Conservation (phyloP, 2,329 filamentous ascomycete species). For the Orbilia quercus region DNA sequence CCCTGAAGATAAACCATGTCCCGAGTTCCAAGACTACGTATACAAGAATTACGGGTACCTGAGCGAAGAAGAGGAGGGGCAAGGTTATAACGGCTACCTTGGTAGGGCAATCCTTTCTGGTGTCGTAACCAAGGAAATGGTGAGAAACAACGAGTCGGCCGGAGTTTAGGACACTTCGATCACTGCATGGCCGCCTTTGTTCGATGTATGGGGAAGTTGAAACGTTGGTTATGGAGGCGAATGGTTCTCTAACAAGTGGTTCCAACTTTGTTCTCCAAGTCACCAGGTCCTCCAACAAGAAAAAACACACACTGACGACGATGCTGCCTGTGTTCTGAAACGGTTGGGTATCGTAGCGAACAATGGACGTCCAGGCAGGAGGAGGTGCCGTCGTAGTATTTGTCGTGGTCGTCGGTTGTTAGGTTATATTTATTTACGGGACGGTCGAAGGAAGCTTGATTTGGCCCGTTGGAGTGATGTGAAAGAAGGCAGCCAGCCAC, state of each 20-base stretch:
- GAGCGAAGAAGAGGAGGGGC: slow-evolving; percentile 3
- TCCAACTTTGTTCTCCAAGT: slow-evolving; percentile 27
- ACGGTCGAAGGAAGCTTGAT: neutral
- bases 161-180: slow-evolving; percentile 27
- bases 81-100: slow-evolving; percentile 33
- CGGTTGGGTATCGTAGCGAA: slow-evolving; percentile 24
- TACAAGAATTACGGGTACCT: slow-evolving; percentile 24
- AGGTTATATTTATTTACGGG: neutral
- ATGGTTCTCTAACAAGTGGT: slow-evolving; percentile 21
- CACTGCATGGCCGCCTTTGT: slow-evolving; percentile 54
- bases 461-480: slow-evolving; percentile 3
- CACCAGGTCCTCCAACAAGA: slow-evolving; percentile 38
- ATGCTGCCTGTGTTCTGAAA: slow-evolving; percentile 33
- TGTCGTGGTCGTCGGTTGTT: neutral
- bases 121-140: slow-evolving; percentile 18
- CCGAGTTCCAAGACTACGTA: slow-evolving; percentile 8
- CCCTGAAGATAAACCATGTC: slow-evolving; percentile 27
- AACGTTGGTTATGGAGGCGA: slow-evolving; percentile 49
- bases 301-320: slow-evolving; percentile 20
- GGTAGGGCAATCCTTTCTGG: slow-evolving; percentile 13
- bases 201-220: slow-evolving; percentile 38
- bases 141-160: slow-evolving; percentile 27
- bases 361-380: slow-evolving; percentile 14
- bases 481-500: neutral
- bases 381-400: slow-evolving; percentile 4